Conservation (phyloP, 345 rosid species). For the Kernera saxatilis region DNA sequence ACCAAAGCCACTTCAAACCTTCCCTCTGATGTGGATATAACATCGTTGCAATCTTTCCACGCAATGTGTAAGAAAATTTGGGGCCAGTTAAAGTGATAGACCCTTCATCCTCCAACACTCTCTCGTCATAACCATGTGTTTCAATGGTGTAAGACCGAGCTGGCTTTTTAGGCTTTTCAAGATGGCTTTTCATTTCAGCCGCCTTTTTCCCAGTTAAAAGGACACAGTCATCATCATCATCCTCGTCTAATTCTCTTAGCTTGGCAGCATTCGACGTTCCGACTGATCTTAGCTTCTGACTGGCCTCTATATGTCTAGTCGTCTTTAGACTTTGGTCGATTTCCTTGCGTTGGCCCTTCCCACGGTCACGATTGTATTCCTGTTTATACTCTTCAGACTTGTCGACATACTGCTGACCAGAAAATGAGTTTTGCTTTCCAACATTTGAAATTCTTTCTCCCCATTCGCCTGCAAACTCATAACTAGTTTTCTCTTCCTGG, state of each 20-base stretch:
- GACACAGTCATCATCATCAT: constrained; percentile 43
- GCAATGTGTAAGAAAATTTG: constrained; percentile 46
- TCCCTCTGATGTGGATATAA: constrained; percentile 85
- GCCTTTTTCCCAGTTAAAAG: constrained; percentile 34
- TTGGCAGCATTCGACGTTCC: constrained; percentile 37
- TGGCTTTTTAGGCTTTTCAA: constrained; percentile 30
- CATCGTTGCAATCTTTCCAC: constrained; percentile 53
- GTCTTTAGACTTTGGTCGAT: constrained; percentile 23
- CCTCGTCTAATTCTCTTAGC: constrained; percentile 34
- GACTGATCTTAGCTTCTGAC: constrained; percentile 34
- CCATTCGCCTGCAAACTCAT: not conserved
- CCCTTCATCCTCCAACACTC: constrained; percentile 35
- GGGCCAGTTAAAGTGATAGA: constrained; percentile 49
- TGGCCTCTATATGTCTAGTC: constrained; percentile 24
- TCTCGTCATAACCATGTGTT: constrained; percentile 38
- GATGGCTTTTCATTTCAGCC: constrained; percentile 16
- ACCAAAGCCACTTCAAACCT: constrained; percentile 94
- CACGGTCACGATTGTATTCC: constrained; percentile 9
- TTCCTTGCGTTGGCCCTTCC: constrained; percentile 28
- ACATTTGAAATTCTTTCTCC: constrained; percentile 14
- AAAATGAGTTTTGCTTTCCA: constrained; percentile 20
- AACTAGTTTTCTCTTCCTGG: constrained; percentile 16
- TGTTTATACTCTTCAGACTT: constrained; percentile 29
- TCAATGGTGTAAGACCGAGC: constrained; percentile 21
- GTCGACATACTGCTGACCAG: constrained; percentile 25